phyloP scores from a whole-genome alignment of 208 protist species.

The Acanthamoeba rhysodes region DNA sequence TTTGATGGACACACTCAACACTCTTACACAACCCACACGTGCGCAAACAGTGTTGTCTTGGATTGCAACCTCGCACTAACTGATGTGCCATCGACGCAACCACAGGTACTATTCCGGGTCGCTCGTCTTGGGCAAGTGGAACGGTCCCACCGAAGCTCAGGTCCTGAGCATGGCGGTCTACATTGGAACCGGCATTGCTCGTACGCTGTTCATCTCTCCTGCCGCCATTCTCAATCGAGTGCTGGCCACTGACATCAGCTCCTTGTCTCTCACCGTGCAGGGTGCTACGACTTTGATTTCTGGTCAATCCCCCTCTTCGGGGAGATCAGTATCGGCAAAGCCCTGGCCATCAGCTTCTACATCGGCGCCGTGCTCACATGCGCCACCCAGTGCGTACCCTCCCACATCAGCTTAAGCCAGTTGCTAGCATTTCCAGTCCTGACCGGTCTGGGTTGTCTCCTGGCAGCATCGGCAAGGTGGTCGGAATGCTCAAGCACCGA shows the following conservation, averaged over 20 bases:
- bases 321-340: neutral
- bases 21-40: neutral
- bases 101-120: conserved; percentile 19
- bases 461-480: neutral
- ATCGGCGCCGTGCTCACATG: conserved; percentile 3
- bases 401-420: too few species aligned
- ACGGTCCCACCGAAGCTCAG: conserved; percentile 40
- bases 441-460: neutral
- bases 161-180: conserved; percentile 39
- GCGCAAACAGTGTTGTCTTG: neutral
- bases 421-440: too few species aligned
- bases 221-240: neutral
- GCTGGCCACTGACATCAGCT: neutral
- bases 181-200: conserved; percentile 31
- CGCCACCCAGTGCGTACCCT: neutral
- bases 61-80: neutral
- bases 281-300: neutral
- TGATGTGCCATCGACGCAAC: neutral
- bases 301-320: neutral
- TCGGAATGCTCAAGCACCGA: conserved; percentile 18
- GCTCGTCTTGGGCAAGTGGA: conserved; percentile 32
- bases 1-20: conserved; percentile 2
- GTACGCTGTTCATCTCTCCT: neutral
- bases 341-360: conserved; percentile 16
- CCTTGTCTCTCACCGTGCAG: neutral